Base-by-base conservation (phyloP, 257 asterid genomes). In the Fraxinus quadrangulata region DNA sequence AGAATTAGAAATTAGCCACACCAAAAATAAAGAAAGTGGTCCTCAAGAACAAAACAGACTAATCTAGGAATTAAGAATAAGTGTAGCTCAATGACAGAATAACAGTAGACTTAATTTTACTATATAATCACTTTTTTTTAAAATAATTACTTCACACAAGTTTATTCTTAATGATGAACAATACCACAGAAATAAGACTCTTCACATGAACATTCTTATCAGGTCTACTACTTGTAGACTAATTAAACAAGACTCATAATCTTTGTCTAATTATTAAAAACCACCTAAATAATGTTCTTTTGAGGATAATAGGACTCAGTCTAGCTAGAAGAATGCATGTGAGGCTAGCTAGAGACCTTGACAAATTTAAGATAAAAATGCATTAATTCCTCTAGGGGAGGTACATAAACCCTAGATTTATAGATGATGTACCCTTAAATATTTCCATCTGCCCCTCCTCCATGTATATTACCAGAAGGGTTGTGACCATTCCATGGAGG, bases 401-500 rank as follows among this genome's bases (percentile, higher is more conserved):
- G 19, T 73, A 76, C 63, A 69, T 28, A 81, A 86, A 80, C 85
- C 88, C 86, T 79, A 86, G 84, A 78, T 63, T 63, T 26, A 63
- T 19, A 78, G 68, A 17, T 37, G 66, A 49, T 61, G 34, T 42
- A 13, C n/a, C 61, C 21, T 86, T 79, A 87, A 59, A 76, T 42
- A 33, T 74, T 76, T 5, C 87, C 85, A 65, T 81, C 82, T 54
- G 70, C 16, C 67, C 77, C 82, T 73, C 84, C 87, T 66, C 86
- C 84, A 49, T 77, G 70, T 19, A 17, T 54, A 54, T 54, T 54
- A 17, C 65, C 69, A 63, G 69, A 24, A 67, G 76, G 51, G 76
- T 78, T 82, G 76, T 73, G 40, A 69, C 82, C 83, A 76, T 72
- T 83, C 92, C 92, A 86, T 7, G 81, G 74, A 31, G 36, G 75